Base-by-base conservation (phyloP, 164 flowering plant species). In the Chimonanthus salicifolius region DNA sequence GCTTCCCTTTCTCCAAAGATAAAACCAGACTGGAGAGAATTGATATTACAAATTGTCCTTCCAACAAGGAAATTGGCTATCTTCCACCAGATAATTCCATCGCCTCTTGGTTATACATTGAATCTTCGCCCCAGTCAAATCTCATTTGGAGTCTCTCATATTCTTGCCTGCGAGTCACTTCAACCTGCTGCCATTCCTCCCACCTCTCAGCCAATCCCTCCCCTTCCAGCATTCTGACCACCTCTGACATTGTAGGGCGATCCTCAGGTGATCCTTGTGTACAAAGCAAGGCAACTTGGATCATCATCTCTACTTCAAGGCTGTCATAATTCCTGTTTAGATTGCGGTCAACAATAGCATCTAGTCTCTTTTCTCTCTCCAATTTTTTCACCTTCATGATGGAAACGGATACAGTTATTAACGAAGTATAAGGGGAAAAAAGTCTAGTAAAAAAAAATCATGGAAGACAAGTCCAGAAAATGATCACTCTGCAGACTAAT, bases 241-340 rank as follows among this genome's bases (percentile, higher is more conserved):
- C 98, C 73, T 90, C 97, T 20, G 98, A 94, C 99, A 95, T 93
- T 13, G 87, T 83, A 20, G 99, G 99, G 8, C 99, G 93, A 43
- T 92, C 92, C 77, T 90, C 98, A 0, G 97, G 97, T 4, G 92
- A 88, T 60, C 82, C 69, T 78, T 92, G 97, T 0, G 99, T 95
- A 67, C 99, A 92, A 5, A 95, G 89, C 69, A 96, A 75, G 21
- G 99, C 99, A 47, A 95, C 91, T 82, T 89, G 83, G 62, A 95
- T 88, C 91, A 95, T 88, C 86, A 82, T 90, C 86, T 90, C 98
- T 69, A 92, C 90, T 67, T 95, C 98, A 71, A 85, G 78, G 13
- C 81, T 80, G 76, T 84, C 74, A 76, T 87, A 90, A 46, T 80
- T 83, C 49, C 68, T 75, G 10, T 51, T 75, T 63, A 95, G 80